Evolutionary conservation across 345 rosid species (phyloP).

Genomic region (Gynandropsis gynandra): DNA sequence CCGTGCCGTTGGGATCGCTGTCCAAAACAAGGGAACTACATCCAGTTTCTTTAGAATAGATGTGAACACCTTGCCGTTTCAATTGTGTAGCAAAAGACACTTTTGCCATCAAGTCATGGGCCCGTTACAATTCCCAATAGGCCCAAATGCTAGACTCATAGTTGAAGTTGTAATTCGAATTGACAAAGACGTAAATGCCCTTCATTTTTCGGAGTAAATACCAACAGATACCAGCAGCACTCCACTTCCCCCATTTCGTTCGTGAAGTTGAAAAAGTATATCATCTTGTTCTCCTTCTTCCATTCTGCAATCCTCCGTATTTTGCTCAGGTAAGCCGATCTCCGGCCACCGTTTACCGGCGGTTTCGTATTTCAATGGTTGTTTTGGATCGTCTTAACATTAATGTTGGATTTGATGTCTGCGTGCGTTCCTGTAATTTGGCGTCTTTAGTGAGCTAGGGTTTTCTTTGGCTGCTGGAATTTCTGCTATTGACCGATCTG

Average conservation of each 20-base stretch:
- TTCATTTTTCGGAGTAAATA: conserved; percentile 8
- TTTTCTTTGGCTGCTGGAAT: conserved; percentile 29
- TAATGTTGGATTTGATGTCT: background rate
- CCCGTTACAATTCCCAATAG: background rate
- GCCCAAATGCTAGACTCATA: background rate
- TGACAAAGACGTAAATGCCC: conserved; percentile 6
- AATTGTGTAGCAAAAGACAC: background rate
- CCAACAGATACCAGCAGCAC: conserved; percentile 10
- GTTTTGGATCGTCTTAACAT: conserved; percentile 1
- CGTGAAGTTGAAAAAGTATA: background rate
- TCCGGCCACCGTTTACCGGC: background rate
- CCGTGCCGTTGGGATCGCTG: conserved; percentile 8
- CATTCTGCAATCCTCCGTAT: conserved; percentile 17
- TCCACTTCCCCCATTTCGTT: conserved; percentile 6
- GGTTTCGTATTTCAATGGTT: background rate
- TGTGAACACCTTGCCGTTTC: conserved; percentile 14
- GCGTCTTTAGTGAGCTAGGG: conserved; percentile 10
- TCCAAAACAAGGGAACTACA: background rate
- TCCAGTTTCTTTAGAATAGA: background rate
- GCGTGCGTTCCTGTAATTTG: background rate
- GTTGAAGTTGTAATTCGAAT: background rate
- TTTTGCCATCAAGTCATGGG: background rate
- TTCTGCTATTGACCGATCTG: conserved; percentile 17
- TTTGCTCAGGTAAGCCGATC: conserved; percentile 18
- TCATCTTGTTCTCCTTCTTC: conserved; percentile 18